Percentiles rank a stretch among this genome's conserved stretches.
phyloP scores from a whole-genome alignment of 495 filamentous ascomycete species.

The Lasiosphaeriaceae sp. region DNA sequence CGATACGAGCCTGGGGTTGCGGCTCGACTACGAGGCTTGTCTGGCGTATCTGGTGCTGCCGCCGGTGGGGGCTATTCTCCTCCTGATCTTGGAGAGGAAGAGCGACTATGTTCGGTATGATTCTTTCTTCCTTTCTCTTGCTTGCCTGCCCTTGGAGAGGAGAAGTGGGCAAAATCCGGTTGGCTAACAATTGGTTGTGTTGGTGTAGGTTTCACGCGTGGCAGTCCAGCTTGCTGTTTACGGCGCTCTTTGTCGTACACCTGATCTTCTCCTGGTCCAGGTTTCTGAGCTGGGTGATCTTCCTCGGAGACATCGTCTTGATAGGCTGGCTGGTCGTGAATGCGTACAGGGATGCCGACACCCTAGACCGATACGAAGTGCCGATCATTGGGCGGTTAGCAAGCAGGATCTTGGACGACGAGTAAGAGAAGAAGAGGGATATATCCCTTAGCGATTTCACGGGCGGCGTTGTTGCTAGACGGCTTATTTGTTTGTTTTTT shows the following conservation, averaged over 20 bases:
- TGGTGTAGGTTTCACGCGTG: slow-evolving; percentile 81
- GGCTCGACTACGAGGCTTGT: slow-evolving; percentile 79
- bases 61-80: slow-evolving; percentile 78
- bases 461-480: not conserved
- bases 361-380: slow-evolving; percentile 83
- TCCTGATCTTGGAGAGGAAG: slow-evolving; percentile 85
- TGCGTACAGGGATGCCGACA: slow-evolving; percentile 87
- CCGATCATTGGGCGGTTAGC: slow-evolving; percentile 82
- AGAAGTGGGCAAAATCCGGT: not conserved
- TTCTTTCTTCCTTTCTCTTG: slow-evolving; percentile 11
- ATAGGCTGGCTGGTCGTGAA: slow-evolving; percentile 74
- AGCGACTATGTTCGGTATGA: slow-evolving; percentile 94
- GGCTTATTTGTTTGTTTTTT: not conserved
- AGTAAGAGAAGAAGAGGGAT: slow-evolving; percentile 46
- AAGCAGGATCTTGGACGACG: slow-evolving; percentile 88
- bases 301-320: slow-evolving; percentile 67
- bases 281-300: slow-evolving; percentile 78
- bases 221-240: slow-evolving; percentile 87
- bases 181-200: not conserved
- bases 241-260: slow-evolving; percentile 79
- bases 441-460: not conserved
- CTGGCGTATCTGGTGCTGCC: slow-evolving; percentile 85
- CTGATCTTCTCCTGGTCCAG: slow-evolving; percentile 79
- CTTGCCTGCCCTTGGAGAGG: not conserved
- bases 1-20: slow-evolving; percentile 65